phyloP scores from a whole-genome alignment of 108 stramenopile genomes.

The Discostella stelligeroides region DNA sequence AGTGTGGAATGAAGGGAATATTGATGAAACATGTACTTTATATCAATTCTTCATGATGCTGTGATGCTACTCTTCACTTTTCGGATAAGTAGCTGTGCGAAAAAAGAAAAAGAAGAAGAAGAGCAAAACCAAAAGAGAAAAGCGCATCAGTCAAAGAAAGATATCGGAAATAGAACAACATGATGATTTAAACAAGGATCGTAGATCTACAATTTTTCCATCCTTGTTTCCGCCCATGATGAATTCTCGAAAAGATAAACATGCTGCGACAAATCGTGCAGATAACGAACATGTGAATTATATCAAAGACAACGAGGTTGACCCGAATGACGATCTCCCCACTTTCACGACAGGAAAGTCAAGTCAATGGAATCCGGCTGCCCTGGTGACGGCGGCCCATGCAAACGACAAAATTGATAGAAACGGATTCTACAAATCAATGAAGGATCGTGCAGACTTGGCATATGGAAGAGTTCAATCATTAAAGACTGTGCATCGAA shows the following conservation, averaged over 20 bases:
- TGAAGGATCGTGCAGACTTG: neutral
- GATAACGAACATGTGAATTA: conserved; percentile 15
- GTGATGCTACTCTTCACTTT: conserved; percentile 1
- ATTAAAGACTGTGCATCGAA: conserved; percentile 3
- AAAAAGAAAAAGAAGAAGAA: conserved; percentile 33
- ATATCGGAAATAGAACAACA: neutral
- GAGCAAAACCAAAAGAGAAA: conserved; percentile 15
- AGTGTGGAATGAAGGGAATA: no score
- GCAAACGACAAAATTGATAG: conserved; percentile 35
- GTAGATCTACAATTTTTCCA: conserved; percentile 25
- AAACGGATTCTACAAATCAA: conserved; percentile 37
- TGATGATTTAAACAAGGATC: conserved; percentile 1
- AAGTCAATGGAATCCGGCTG: conserved; percentile 35
- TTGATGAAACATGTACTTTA: no score
- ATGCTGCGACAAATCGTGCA: conserved; percentile 9
- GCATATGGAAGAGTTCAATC: conserved; percentile 23
- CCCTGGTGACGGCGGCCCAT: conserved; percentile 22
- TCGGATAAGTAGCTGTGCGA: conserved; percentile 8
- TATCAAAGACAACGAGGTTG: conserved; percentile 15
- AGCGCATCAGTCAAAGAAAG: conserved; percentile 1
- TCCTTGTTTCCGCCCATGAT: conserved; percentile 14
- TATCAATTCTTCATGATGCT: no score
- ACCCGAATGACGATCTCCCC: conserved; percentile 30
- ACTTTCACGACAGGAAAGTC: conserved; percentile 9
- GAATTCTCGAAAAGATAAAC: conserved; percentile 1